Conservation (phyloP, 495 filamentous ascomycete genomes). For the Neurospora tetraspora region DNA sequence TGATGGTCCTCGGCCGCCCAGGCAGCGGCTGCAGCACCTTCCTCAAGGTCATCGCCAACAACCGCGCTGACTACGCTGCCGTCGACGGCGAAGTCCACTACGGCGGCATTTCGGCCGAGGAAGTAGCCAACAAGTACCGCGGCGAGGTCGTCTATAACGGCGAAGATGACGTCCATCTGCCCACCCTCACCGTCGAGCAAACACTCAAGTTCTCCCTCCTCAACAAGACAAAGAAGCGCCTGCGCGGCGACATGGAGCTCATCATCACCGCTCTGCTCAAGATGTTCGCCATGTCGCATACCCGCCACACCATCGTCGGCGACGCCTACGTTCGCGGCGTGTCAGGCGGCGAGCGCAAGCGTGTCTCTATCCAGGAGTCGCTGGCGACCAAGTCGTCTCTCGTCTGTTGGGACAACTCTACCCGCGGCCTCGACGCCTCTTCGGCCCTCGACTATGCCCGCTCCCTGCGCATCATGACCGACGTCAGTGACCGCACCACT, state of each 20-base stretch:
- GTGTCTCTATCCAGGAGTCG: slow-evolving; percentile 46
- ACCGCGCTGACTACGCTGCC: slow-evolving; percentile 51
- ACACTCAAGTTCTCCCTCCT: slow-evolving; percentile 75
- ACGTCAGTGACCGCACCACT: slow-evolving; percentile 69
- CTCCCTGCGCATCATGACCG: slow-evolving; percentile 72
- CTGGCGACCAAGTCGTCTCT: slow-evolving; percentile 37
- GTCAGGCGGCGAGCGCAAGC: slow-evolving; percentile 51
- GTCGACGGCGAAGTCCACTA: slow-evolving; percentile 67
- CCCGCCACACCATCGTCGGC: slow-evolving; percentile 72
- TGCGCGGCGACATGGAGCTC: slow-evolving; percentile 55
- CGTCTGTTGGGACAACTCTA: slow-evolving; percentile 60
- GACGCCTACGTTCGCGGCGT: slow-evolving; percentile 72
- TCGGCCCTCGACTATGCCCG: slow-evolving; percentile 75
- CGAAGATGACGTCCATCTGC: slow-evolving; percentile 75
- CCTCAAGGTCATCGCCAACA: slow-evolving; percentile 66
- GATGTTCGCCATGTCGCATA: slow-evolving; percentile 69
- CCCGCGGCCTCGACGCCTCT: slow-evolving; percentile 68
- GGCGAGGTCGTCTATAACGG: slow-evolving; percentile 78
- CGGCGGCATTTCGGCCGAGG: slow-evolving; percentile 61
- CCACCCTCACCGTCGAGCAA: slow-evolving; percentile 66
- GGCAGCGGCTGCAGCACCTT: slow-evolving; percentile 77
- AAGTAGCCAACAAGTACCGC: slow-evolving; percentile 58
- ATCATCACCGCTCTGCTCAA: slow-evolving; percentile 63
- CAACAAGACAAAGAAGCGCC: slow-evolving; percentile 71
- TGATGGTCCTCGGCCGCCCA: slow-evolving; percentile 73